Base-by-base conservation (phyloP, 2,329 filamentous ascomycete species). In the Trichoderma guizhouense region DNA sequence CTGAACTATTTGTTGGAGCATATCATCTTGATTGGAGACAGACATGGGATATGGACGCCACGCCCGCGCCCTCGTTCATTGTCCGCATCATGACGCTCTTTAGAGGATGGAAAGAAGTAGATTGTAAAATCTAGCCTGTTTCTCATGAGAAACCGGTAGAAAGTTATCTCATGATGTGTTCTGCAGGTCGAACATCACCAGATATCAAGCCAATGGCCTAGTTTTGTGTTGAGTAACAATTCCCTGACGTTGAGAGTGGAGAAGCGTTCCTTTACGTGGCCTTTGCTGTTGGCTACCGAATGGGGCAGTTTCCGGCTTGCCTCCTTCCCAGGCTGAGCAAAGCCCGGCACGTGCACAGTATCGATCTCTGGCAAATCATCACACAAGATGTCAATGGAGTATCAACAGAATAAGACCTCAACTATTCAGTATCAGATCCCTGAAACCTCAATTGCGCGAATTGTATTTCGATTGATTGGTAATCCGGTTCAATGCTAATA, bases 181-280 rank as follows among this genome's bases (percentile, higher is more conserved):
- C 1, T 30, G 30, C 11, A 28, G 15, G 21, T 15, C 18, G 5
- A 9, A n/a, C 11, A 28, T 12, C 14, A 15, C 24, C 11, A 39
- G 24, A 21, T 14, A 28, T n/a, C 9, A 24, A 30, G 26, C 5
- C 65, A 58, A 58, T 58, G 34, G 51, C 5, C 7, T 9, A 51
- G 26, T 3, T n/a, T 32, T 43, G 32, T 32, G 28, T 32, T 7
- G 62, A 28, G 62, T 4, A 30, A 18, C 9, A 30, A 57, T 34
- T 24, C 34, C 30, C 39, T 39, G 68, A 71, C 68, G 68, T 71
- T 43, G 60, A 64, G 68, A 71, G 68, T 71, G 68, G 68, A 71
- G 68, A 55, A 43, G 43, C 21, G n/a, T 26, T 26, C 47, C 15
- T 64, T 71, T 71, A 57, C 61, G 68, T 71, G 68, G 68, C 68